Evolutionary conservation across 116 monocot species (phyloP), one percentile per base, ranked within the genome.

Genomic region (Zostera marina): DNA sequence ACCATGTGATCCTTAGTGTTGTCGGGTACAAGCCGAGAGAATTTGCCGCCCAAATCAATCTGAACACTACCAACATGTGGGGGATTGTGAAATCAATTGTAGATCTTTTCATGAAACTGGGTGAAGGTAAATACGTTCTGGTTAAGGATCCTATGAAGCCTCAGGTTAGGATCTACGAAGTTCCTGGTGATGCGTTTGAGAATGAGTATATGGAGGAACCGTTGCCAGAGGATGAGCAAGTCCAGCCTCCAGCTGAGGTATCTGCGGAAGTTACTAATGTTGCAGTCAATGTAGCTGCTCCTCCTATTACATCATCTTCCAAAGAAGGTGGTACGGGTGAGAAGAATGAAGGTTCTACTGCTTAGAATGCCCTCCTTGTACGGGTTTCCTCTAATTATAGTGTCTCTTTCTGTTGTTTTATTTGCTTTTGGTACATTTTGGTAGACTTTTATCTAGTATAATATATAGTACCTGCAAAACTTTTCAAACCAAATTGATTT

Each of bases 201-300:
- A 96, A 96, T 56, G 96, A 96, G 45, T 96, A 96, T 54, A 76
- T 89, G 66, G 96, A 96, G 62, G 96, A 96, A 80, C 96, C 96
- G 12, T 68, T 96, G 66, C 96, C 96, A 0, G 96, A 96, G 78
- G 96, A 96, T 44, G 96, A 96, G 64, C 96, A 96, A 45, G 90
- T 85, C 7, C 85, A 82, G 64, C 82, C 85, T 8, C 71, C 82
- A 22, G 63, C 79, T 0, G 85, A 78, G 41, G 80, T 80, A 3
- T 32, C 32, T 3, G 70, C 72, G 60, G 76, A 51, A 19, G 74
- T 58, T 20, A 58, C 62, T 5, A 74, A 68, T 41, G 72, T 61
- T 23, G 82, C 63, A 61, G 82, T n/a, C 11, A 64, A 66, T 16
- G 66, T 26, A 23, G 71, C 43, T 25, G 54, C 7, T 8, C 21